Percentiles rank a stretch among this genome's conserved stretches.
These are phyloP conservation scores for Adansonia rubrostipa DNA, from an alignment of 441 rosid genomes.

Conservation along the genomic window DNA sequence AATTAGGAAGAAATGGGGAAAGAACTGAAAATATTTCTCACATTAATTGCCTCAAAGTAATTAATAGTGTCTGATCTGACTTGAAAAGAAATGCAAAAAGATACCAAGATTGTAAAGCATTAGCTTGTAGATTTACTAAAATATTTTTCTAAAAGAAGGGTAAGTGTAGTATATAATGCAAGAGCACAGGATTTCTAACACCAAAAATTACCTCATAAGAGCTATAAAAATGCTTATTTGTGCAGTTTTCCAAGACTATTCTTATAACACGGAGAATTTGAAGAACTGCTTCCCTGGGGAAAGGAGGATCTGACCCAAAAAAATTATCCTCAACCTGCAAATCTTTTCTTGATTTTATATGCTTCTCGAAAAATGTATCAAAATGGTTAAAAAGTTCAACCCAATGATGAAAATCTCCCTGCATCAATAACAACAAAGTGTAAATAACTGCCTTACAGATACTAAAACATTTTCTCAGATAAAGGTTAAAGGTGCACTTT, in stretches of 20 bases:
- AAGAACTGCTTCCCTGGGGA: slow-evolving; percentile 89
- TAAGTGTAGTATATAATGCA: background rate
- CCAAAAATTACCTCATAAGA: slow-evolving; percentile 79
- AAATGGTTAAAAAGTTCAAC: slow-evolving; percentile 94
- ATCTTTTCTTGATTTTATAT: slow-evolving; percentile 85
- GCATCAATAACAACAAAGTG: slow-evolving; percentile 34
- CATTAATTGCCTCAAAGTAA: slow-evolving; percentile 15
- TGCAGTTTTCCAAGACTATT: slow-evolving; percentile 91
- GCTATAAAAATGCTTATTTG: slow-evolving; percentile 88
- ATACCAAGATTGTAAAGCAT: slow-evolving; percentile 5
- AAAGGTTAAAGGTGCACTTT: slow-evolving; percentile 56
- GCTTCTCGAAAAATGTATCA: slow-evolving; percentile 92
- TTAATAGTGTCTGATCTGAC: background rate
- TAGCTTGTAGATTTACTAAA: background rate
- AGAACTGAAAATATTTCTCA: slow-evolving; percentile 11
- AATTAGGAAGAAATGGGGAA: slow-evolving; percentile 23
- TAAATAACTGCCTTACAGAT: slow-evolving; percentile 30
- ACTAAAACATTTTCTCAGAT: slow-evolving; percentile 6
- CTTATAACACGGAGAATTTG: slow-evolving; percentile 93
- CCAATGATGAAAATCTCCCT: slow-evolving; percentile 99
- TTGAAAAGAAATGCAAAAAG: slow-evolving; percentile 13
- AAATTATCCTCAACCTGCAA: slow-evolving; percentile 75
- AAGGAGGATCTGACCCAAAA: slow-evolving; percentile 74
- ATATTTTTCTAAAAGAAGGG: background rate
- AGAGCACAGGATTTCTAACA: background rate